Evolutionary conservation across 805 yeast genomes (phyloP).

Genomic region (Pichia membranifaciens): DNA sequence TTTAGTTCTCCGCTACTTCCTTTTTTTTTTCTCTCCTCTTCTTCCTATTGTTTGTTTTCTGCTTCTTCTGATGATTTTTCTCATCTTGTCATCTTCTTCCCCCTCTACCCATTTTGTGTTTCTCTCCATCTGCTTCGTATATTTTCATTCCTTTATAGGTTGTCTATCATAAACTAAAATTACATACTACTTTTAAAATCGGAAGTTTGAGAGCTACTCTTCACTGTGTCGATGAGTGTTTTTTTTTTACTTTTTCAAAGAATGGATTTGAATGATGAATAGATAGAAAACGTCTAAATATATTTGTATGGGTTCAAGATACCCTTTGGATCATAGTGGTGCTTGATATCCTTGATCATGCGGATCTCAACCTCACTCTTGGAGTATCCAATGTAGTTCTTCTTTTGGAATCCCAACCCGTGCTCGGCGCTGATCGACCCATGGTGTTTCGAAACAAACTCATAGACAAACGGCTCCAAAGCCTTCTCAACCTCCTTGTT

Average conservation of each 20-base stretch:
- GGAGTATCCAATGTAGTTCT: constrained; percentile 78
- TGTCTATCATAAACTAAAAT: too few species aligned
- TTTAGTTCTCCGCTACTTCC: not conserved
- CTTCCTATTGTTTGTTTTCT: not conserved
- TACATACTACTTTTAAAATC: too few species aligned
- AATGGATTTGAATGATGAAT: not conserved
- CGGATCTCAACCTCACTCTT: constrained; percentile 66
- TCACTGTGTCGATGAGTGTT: too few species aligned
- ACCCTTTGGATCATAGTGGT: constrained; percentile 83
- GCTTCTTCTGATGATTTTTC: too few species aligned
- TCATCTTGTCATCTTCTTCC: too few species aligned
- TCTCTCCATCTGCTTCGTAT: too few species aligned
- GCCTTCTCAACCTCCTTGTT: constrained; percentile 69
- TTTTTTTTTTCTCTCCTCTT: not conserved
- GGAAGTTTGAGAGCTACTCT: too few species aligned
- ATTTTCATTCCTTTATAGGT: too few species aligned
- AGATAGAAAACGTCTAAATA: constrained; percentile 34
- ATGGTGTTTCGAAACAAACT: constrained; percentile 64
- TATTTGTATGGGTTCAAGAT: constrained; percentile 95
- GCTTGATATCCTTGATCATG: constrained; percentile 72
- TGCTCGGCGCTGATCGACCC: constrained; percentile 98
- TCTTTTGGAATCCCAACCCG: constrained; percentile 96
- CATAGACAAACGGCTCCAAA: constrained; percentile 92
- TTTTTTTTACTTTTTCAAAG: too few species aligned
- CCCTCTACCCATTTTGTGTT: too few species aligned